Evolutionary conservation across 495 filamentous ascomycete species (phyloP), one percentile per base, ranked within the genome.

Genomic region (Parathielavia appendiculata): DNA sequence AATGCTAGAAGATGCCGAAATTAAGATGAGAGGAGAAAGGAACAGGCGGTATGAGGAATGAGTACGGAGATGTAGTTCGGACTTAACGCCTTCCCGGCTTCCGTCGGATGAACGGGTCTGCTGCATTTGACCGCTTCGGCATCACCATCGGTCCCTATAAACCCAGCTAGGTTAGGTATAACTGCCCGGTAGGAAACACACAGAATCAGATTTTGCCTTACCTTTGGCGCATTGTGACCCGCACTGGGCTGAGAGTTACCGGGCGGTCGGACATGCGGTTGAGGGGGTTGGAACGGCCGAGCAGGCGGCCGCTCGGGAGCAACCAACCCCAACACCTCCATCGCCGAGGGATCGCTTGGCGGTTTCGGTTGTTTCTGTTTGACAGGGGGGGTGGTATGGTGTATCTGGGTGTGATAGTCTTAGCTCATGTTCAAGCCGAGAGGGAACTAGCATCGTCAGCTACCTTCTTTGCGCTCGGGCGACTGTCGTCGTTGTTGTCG

Each of bases 81-180:
- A 30, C 26, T 54, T 46, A 60, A 57, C 63, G 65, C 54, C 68
- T 67, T 52, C 56, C 54, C 17, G 67, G 73, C 63, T 76, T 75
- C 53, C 74, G 66, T 46, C 63, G 67, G 48, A 79, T 76, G 46
- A 79, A 77, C 40, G 75, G 75, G 62, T 78, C 74, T 0, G 26
- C 3, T 30, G 66, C 66, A 19, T 68, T 30, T 39, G 63, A 54
- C 50, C 67, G 73, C 52, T 69, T 75, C 9, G 60, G 65, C 16
- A 72, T 65, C 16, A 65, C 60, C 38, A 63, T 47, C 10, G 68
- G 67, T 49, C 59, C 66, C 41, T 67, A 48, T 17, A 61, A 50
- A 57, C 30, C 59, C 48, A n/a, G 17, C 44, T 34, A 45, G 26
- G 13, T 11, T 16, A 22, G 5, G 5, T 9, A 45, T 13, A 13